Evolutionary conservation across 2,329 filamentous ascomycete species (phyloP).

Genomic region (Microcyclospora pomicola): DNA sequence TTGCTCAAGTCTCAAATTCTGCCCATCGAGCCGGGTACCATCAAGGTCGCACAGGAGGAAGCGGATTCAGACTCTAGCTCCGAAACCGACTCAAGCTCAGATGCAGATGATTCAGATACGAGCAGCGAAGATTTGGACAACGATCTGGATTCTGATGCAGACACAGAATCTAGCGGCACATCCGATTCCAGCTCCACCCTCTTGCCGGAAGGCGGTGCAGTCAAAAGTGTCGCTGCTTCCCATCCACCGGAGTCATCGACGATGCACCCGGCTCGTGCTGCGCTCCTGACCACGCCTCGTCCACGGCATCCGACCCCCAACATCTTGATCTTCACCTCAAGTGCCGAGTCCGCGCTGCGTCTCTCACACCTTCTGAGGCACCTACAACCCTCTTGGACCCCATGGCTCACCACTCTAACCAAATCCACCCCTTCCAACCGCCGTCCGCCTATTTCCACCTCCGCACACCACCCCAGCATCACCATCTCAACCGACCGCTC

Average conservation of each 20-base stretch:
- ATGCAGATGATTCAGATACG: neutral
- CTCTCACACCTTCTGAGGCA: conserved; percentile 58
- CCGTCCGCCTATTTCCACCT: conserved; percentile 28
- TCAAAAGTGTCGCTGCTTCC: neutral
- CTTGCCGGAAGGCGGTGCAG: neutral
- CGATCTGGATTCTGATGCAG: conserved; percentile 1
- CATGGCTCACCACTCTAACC: conserved; percentile 17
- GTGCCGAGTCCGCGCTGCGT: conserved; percentile 75
- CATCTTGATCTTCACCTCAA: conserved; percentile 77
- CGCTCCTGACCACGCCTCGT: conserved; percentile 1
- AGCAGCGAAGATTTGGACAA: neutral
- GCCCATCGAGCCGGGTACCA: neutral
- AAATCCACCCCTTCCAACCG: conserved; percentile 58
- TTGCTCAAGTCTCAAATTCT: conserved; percentile 47
- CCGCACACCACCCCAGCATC: conserved; percentile 53
- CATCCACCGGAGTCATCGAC: neutral
- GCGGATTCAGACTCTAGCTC: conserved; percentile 5
- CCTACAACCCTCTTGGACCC: conserved; percentile 18
- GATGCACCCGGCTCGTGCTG: conserved; percentile 6
- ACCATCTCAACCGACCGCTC: conserved; percentile 80
- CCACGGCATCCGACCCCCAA: conserved; percentile 23
- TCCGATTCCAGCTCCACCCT: neutral
- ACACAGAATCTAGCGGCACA: conserved; percentile 1
- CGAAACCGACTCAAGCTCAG: conserved; percentile 4
- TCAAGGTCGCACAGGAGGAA: conserved; percentile 1